Evolutionary conservation across 2,329 filamentous ascomycete genomes (phyloP).

Genomic region (Epichloe aotearoae): DNA sequence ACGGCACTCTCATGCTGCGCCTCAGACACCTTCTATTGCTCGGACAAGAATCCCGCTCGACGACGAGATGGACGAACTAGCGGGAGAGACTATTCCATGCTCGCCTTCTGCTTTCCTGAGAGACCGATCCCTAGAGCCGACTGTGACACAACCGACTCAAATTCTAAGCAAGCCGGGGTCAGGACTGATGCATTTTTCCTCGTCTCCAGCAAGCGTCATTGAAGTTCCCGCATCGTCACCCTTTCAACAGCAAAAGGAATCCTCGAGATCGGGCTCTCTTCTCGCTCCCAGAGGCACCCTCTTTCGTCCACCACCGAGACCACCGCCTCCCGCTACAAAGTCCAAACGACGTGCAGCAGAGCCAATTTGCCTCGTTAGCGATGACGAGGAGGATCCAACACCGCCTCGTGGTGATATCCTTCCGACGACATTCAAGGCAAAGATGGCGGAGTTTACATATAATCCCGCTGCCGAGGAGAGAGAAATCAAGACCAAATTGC

Average conservation of each 20-base stretch:
- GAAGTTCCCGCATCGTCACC: slow-evolving; percentile 90
- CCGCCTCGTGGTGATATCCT: slow-evolving; percentile 48
- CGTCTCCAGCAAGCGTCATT: slow-evolving; percentile 37
- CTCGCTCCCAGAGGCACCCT: slow-evolving; percentile 67
- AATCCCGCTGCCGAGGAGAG: slow-evolving; percentile 31
- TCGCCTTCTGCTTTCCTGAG: slow-evolving; percentile 25
- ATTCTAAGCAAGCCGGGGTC: slow-evolving; percentile 28
- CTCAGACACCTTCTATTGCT: slow-evolving; percentile 15
- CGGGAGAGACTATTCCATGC: slow-evolving; percentile 31
- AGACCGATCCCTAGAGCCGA: slow-evolving; percentile 10
- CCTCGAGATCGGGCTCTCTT: slow-evolving; percentile 31
- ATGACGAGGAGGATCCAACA: slow-evolving; percentile 32
- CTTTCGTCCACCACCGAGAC: slow-evolving; percentile 40
- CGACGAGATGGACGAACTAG: slow-evolving; percentile 32
- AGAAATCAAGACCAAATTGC: slow-evolving; percentile 21
- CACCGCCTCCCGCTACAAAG: slow-evolving; percentile 10
- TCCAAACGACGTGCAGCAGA: slow-evolving; percentile 25
- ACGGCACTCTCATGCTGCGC: slow-evolving; percentile 16
- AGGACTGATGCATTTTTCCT: slow-evolving; percentile 16
- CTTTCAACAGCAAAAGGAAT: slow-evolving; percentile 27
- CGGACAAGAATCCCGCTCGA: slow-evolving; percentile 14
- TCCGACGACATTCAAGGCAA: slow-evolving; percentile 41
- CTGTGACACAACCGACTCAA: slow-evolving; percentile 33
- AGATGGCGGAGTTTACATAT: slow-evolving; percentile 29
- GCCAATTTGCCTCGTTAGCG: slow-evolving; percentile 34